Base-by-base conservation (phyloP, 176 grass and related monocot species). In the Avena atlantica region DNA sequence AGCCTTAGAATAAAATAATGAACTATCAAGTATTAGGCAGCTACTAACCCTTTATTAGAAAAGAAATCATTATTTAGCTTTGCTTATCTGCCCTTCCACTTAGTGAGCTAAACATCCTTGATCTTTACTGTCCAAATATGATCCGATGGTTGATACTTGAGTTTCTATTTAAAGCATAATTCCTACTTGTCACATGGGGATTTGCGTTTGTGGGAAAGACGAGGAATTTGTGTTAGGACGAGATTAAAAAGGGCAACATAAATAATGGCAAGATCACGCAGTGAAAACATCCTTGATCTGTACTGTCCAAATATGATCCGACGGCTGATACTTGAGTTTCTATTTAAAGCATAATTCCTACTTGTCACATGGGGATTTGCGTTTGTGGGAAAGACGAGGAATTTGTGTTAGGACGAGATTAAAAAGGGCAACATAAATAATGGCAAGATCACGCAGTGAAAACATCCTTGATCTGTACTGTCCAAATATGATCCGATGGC, bases 1-100 rank as follows among this genome's bases (percentile, higher is more conserved):
- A 58, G 75, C 52, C 16, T 57, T 78, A 59, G n/a, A 79, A 79
- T 61, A 79, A 61, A 58, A 61, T 20, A 62, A 79, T 45, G 11
- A 61, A 45, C 11, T 45, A 24, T 6, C 77, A 79, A 79, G 23
- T 60, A 53, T 53, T 53, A 53, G 2, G 51, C 51, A 5, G 51
- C 12, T 57, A 20, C 5, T 17, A 57, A 57, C 55, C 13, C 23
- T 73, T 48, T 48, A 20, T 70, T 70, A 37, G 27, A 42, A 70
- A 70, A 42, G 6, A 42, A 70, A 70, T 40, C 6, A 10, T 70
- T 70, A n/a, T 59, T 59, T 7, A 20, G 21, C 42, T 45, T 73
- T 19, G 8, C 19, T 59, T 59, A 21, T 59, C 57, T 59, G 57
- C 57, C 57, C 20, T n/a, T 59, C 19, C 57, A 59, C 57, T 7